Conservation (phyloP, 352 stramenopile genomes). For the Saprolegnia parasitica region DNA sequence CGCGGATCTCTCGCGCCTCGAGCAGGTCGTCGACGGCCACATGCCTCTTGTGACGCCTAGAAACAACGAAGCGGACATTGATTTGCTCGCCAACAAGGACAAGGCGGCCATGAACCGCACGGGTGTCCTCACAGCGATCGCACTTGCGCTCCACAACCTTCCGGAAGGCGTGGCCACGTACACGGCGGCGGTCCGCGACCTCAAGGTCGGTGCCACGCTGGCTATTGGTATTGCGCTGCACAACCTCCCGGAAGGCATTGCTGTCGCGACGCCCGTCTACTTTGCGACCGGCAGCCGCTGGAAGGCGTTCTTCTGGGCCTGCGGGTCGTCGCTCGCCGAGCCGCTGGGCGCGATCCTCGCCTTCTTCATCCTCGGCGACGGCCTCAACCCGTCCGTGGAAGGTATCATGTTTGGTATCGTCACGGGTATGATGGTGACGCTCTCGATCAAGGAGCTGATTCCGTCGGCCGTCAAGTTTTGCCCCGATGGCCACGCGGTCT, state of each 20-base stretch:
- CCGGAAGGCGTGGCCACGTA: constrained; percentile 95
- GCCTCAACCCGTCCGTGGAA: constrained; percentile 64
- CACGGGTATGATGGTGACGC: constrained; percentile 91
- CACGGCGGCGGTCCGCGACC: constrained; percentile 85
- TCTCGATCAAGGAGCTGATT: constrained; percentile 89
- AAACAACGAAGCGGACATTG: constrained; percentile 22
- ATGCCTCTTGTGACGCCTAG: background rate
- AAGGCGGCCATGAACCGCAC: constrained; percentile 65
- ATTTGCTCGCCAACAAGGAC: constrained; percentile 25
- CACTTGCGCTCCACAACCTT: constrained; percentile 93
- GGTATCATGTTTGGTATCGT: constrained; percentile 90
- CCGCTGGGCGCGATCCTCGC: constrained; percentile 85
- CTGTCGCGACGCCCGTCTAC: constrained; percentile 94
- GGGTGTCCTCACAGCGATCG: constrained; percentile 88
- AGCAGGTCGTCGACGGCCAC: constrained; percentile 33
- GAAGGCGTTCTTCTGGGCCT: constrained; percentile 93
- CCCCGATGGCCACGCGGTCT: constrained; percentile 70
- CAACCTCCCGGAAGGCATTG: constrained; percentile 96
- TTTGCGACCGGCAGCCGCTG: constrained; percentile 93
- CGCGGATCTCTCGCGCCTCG: constrained; percentile 30
- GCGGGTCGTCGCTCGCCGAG: constrained; percentile 87
- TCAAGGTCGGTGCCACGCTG: constrained; percentile 85
- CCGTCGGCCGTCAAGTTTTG: constrained; percentile 89
- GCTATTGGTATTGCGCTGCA: constrained; percentile 94
- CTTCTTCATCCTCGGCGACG: constrained; percentile 76